Evolutionary conservation across 1,284 basidiomycete species (phyloP).

Genomic region (Ganoderma meredithae): DNA sequence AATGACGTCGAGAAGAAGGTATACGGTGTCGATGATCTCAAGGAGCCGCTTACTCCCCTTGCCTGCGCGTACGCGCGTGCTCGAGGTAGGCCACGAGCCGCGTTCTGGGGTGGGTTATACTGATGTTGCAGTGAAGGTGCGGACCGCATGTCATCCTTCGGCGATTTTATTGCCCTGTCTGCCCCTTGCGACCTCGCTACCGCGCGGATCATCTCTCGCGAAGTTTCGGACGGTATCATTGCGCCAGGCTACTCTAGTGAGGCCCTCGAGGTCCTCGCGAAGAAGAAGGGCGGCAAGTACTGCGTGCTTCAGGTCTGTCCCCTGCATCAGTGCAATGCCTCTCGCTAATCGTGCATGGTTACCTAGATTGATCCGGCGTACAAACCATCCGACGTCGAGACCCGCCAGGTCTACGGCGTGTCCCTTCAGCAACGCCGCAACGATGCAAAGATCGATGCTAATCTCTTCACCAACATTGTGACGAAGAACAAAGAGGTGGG

Average conservation of each 20-base stretch:
- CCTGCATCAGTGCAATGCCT: neutral
- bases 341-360: neutral
- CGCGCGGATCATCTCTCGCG: constrained; percentile 95
- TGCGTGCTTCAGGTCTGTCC: constrained; percentile 86
- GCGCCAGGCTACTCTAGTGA: constrained; percentile 92
- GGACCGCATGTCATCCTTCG: constrained; percentile 99
- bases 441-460: constrained; percentile 86
- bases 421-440: constrained; percentile 93
- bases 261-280: constrained; percentile 90
- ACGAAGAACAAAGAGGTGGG: constrained; percentile 85
- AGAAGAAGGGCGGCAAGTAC: constrained; percentile 99
- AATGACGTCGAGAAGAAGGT: constrained; percentile 91
- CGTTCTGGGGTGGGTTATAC: neutral
- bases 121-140: constrained; percentile 63
- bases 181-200: constrained; percentile 93
- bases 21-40: constrained; percentile 96
- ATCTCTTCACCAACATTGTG: constrained; percentile 90
- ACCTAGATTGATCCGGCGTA: constrained; percentile 85
- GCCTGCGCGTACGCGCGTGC: constrained; percentile 97
- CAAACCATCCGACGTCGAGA: constrained; percentile 82
- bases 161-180: constrained; percentile 97
- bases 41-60: constrained; percentile 87
- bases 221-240: constrained; percentile 98
- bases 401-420: constrained; percentile 95
- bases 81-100: constrained; percentile 64